Evolutionary conservation across 2,329 filamentous ascomycete species (phyloP), one percentile per base, ranked within the genome.

Genomic region (Xenoacremonium recifei): DNA sequence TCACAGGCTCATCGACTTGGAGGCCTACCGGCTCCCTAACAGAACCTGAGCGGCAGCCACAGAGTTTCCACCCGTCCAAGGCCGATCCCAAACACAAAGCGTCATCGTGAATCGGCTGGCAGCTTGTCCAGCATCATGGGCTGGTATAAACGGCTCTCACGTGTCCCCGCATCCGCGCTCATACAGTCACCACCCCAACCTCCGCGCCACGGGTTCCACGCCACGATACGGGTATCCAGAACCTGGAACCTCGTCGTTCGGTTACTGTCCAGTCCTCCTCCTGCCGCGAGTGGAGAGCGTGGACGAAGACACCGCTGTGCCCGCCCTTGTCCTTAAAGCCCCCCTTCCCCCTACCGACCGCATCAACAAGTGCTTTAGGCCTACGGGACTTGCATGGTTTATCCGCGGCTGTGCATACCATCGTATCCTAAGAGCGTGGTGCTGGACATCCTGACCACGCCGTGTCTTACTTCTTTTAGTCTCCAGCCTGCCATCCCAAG

Each of bases 101-200:
- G 54, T 57, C 54, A 57, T 58, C 45, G 42, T 52, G 42, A 33
- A 52, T 43, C 44, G 41, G 39, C 40, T 36, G 6, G 38, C 33
- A 39, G 36, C 18, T 21, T 47, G 43, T 42, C 48, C 35, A 53
- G 54, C 53, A 57, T 57, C 54, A 53, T 51, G 41, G 38, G 42
- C 36, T 40, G 42, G 33, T 44, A n/a, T n/a, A n/a, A 10, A 9
- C 40, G 47, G 47, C 43, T 39, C 53, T 58, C 55, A 57, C 53
- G 47, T 58, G 55, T 58, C 55, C 55, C 55, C 55, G 55, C 55
- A 58, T 53, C 55, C 54, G n/a, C n/a, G n/a, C n/a, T 15, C 29
- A 34, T n/a, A 34, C 32, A 20, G 29, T 9, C 12, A 27, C 7
- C 42, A 38, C 42, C 54, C 45, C 51, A 48, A 50, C 50, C 54